Base-by-base conservation (phyloP, 306 rosid genomes). In the Inga leiocalycina region DNA sequence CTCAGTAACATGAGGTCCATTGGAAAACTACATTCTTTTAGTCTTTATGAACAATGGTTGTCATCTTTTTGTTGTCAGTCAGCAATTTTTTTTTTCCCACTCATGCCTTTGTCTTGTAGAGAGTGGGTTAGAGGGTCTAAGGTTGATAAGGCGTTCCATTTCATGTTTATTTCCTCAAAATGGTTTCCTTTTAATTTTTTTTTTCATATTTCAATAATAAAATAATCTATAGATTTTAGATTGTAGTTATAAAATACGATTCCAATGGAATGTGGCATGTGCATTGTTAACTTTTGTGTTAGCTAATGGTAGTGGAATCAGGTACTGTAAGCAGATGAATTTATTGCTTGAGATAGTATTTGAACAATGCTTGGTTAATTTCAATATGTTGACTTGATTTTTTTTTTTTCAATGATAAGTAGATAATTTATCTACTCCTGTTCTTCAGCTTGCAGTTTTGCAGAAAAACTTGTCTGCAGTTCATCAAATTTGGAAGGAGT, bases 371-470 rank as follows among this genome's bases (percentile, higher is more conserved):
- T 65, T 71, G 32, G 24, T 66, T 54, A 61, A 24, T 79, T 82
- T 80, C 56, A 79, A 48, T 54, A 64, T 51, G 6, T 19, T 16
- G 32, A 32, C 4, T n/a, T 6, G 22, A 2, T 73, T 69, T 45
- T 68, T 73, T 69, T 45, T 68, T 83, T 45, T 44, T 45, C 5
- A 15, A 62, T 37, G 69, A 83, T 35, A 24, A 54, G 66, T 59
- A 3, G 66, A 8, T 80, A 68, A 84, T 69, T 80, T 81, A 49
- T 74, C 83, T 87, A 84, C 52, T 86, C 74, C 54, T 84, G 81
- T 84, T 85, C 83, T 73, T 83, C 91, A 95, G 98, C 85, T 95
- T 90, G 97, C 97, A 86, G 98, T 95, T 88, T 79, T 84, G 86
- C 93, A 85, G 89, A 80, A 91, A 85, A 89, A 89, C 88, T 83